phyloP scores from a whole-genome alignment of 495 filamentous ascomycete genomes.

The Neurospora sublineolata region DNA sequence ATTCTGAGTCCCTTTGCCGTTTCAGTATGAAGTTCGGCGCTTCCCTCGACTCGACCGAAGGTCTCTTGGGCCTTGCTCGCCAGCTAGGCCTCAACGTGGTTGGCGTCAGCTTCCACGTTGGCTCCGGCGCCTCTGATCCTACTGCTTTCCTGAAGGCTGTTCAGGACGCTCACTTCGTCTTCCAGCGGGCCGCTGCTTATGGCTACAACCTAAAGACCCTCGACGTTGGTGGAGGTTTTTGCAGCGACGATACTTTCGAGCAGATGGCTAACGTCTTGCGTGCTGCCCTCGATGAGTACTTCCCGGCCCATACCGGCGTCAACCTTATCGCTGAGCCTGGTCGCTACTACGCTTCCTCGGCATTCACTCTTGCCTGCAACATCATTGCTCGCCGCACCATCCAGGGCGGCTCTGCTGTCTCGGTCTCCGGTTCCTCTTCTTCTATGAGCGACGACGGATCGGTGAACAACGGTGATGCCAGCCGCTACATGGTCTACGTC shows the following conservation, averaged over 20 bases:
- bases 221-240: slow-evolving; percentile 92
- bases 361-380: slow-evolving; percentile 86
- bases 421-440: slow-evolving; percentile 23
- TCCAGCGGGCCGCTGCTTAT: slow-evolving; percentile 69
- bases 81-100: slow-evolving; percentile 89
- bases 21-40: slow-evolving; percentile 96
- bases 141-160: slow-evolving; percentile 80
- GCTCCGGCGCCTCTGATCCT: slow-evolving; percentile 88
- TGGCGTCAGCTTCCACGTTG: slow-evolving; percentile 95
- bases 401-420: slow-evolving; percentile 22
- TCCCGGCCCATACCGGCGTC: slow-evolving; percentile 58
- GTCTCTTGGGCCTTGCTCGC: slow-evolving; percentile 70
- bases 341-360: slow-evolving; percentile 85
- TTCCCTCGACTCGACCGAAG: slow-evolving; percentile 64
- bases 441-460: slow-evolving; percentile 21
- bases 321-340: slow-evolving; percentile 93
- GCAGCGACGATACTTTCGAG: slow-evolving; percentile 70
- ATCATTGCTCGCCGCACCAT: slow-evolving; percentile 92
- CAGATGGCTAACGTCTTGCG: slow-evolving; percentile 73
- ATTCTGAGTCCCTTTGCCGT: slow-evolving; percentile 85
- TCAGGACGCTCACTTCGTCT: slow-evolving; percentile 74
- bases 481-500: slow-evolving; percentile 93
- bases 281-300: slow-evolving; percentile 70
- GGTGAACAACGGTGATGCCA: slow-evolving; percentile 36
- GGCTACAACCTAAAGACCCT: slow-evolving; percentile 77